Evolutionary conservation across 768 basidiomycete genomes (phyloP).

Genomic region (Exidia glandulosa): DNA sequence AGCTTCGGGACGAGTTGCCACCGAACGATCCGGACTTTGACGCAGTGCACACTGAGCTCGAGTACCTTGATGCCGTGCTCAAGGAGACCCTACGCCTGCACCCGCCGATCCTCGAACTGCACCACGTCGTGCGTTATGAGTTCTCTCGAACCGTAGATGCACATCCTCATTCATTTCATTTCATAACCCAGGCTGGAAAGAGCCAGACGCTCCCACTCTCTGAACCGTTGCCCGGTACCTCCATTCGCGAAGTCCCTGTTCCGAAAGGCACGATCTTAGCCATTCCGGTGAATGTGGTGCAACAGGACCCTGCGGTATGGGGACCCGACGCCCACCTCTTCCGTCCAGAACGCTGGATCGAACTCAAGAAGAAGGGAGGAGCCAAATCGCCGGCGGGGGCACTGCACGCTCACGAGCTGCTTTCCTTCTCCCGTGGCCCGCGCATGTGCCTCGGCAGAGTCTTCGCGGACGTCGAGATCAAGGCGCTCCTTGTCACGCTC

Average conservation of each 20-base stretch:
- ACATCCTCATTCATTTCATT: background rate
- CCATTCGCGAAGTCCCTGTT: slow-evolving; percentile 34
- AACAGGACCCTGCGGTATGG: slow-evolving; percentile 10
- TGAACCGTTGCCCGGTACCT: background rate
- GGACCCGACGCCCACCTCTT: slow-evolving; percentile 9
- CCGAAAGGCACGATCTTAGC: slow-evolving; percentile 47
- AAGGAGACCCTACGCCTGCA: slow-evolving; percentile 54
- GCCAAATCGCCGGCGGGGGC: too few species aligned
- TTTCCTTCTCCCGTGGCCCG: slow-evolving; percentile 28
- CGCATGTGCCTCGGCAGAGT: slow-evolving; percentile 49
- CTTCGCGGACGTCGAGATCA: slow-evolving; percentile 50
- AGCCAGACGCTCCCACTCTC: slow-evolving; percentile 46
- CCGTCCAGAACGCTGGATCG: slow-evolving; percentile 10
- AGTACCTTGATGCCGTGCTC: slow-evolving; percentile 49
- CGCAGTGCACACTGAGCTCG: slow-evolving; percentile 34
- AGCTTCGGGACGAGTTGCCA: slow-evolving; percentile 45
- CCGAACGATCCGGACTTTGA: slow-evolving; percentile 40
- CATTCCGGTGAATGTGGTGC: slow-evolving; percentile 24
- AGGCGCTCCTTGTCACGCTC: slow-evolving; percentile 40
- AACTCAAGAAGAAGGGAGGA: background rate
- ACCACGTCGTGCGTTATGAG: slow-evolving; percentile 35
- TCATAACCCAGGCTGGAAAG: slow-evolving; percentile 21
- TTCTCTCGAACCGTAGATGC: background rate
- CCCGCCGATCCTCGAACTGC: slow-evolving; percentile 52
- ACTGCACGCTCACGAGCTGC: background rate